Percentiles rank a stretch among this genome's conserved stretches.
phyloP scores from a whole-genome alignment of 129 eudicot genomes.

The Saposhnikovia divaricata region DNA sequence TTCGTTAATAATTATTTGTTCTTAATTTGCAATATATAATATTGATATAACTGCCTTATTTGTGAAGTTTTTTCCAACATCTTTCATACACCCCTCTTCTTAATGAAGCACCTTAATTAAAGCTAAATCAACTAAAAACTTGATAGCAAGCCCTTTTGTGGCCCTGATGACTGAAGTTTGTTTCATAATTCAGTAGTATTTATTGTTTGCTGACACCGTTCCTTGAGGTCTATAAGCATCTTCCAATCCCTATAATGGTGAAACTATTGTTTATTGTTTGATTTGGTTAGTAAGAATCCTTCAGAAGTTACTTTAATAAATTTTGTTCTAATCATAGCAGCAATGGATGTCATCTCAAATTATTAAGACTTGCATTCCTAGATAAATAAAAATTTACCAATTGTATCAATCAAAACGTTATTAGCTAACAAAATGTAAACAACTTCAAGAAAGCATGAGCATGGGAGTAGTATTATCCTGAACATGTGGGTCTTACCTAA shows the following conservation, averaged over 20 bases:
- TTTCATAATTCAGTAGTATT: neutral
- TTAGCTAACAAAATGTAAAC: neutral
- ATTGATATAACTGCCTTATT: no score
- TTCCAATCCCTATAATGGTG: neutral
- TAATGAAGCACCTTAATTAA: neutral
- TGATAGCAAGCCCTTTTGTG: neutral
- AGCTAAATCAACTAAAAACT: neutral
- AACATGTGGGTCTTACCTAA: slow-evolving; percentile 4
- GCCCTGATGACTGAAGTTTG: neutral
- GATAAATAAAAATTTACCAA: neutral
- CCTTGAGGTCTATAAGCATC: neutral
- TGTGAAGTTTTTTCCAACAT: no score
- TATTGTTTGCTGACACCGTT: neutral
- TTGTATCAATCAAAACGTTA: neutral
- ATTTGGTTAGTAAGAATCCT: neutral
- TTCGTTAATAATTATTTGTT: no score
- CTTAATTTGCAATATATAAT: no score
- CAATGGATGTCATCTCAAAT: neutral
- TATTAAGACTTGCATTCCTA: neutral
- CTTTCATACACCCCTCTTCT: neutral
- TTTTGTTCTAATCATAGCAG: neutral
- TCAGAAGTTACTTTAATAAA: neutral
- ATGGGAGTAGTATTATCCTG: neutral
- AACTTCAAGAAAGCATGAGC: neutral
- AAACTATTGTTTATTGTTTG: neutral